Evolutionary conservation across 2,329 filamentous ascomycete genomes (phyloP).

Genomic region (Nannizzia gypsea): DNA sequence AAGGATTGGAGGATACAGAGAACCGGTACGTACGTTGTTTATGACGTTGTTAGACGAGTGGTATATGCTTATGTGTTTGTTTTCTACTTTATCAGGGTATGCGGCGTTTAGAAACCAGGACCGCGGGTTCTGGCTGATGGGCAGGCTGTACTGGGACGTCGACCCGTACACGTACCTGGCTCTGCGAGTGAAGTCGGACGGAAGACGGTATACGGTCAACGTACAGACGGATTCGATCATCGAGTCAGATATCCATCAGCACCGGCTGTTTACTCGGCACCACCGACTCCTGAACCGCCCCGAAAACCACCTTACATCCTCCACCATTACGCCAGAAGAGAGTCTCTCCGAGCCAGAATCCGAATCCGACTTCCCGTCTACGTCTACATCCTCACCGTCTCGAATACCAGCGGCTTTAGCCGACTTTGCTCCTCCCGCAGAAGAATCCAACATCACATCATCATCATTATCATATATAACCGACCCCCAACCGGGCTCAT

Average conservation of each 20-base stretch:
- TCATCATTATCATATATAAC: constrained; percentile 21
- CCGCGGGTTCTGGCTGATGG: constrained; percentile 67
- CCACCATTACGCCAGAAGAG: constrained; percentile 15
- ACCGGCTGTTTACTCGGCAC: constrained; percentile 55
- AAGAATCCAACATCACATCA: constrained; percentile 17
- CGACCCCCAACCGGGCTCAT: constrained; percentile 32
- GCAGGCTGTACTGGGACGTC: constrained; percentile 74
- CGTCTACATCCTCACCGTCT: constrained; percentile 6
- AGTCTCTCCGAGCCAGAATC: neutral
- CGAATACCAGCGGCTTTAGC: constrained; percentile 26
- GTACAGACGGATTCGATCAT: constrained; percentile 90
- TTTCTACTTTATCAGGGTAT: constrained; percentile 51
- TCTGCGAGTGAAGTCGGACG: constrained; percentile 78
- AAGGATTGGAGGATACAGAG: constrained; percentile 41
- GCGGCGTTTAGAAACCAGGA: constrained; percentile 82
- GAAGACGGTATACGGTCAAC: constrained; percentile 86
- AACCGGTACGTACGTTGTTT: constrained; percentile 22
- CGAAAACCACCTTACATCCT: constrained; percentile 8
- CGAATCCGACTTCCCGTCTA: constrained; percentile 5
- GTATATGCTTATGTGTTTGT: neutral
- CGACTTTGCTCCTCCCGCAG: constrained; percentile 27
- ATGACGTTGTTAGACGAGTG: no score
- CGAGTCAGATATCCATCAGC: constrained; percentile 91
- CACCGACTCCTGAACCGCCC: constrained; percentile 22
- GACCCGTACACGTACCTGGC: constrained; percentile 82